These are phyloP conservation scores for Yamadazyma triangularis DNA, from an alignment of 1,139 yeast species.

Conservation along the genomic window DNA sequence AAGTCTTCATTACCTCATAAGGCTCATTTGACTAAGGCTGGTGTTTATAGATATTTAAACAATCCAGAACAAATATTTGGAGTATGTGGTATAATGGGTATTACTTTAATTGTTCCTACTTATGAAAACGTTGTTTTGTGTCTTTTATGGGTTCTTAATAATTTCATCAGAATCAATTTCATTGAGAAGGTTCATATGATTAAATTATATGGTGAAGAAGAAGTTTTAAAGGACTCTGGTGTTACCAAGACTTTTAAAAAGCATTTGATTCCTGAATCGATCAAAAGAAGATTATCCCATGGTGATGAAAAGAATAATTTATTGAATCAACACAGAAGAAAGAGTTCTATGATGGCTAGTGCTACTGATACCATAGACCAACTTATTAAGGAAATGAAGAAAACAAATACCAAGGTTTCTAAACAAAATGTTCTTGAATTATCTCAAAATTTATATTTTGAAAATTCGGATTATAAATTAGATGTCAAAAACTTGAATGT, in stretches of 20 bases:
- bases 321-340: slow-evolving; percentile 17
- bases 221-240: slow-evolving; percentile 56
- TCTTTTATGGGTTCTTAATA: slow-evolving; percentile 63
- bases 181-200: slow-evolving; percentile 81
- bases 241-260: slow-evolving; percentile 63
- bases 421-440: slow-evolving; percentile 38
- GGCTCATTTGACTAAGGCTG: slow-evolving; percentile 67
- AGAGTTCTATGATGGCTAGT: slow-evolving; percentile 16
- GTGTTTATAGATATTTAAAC: slow-evolving; percentile 78
- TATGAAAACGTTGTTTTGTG: slow-evolving; percentile 54
- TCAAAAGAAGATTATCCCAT: slow-evolving; percentile 30
- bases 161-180: slow-evolving; percentile 63
- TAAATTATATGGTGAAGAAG: slow-evolving; percentile 67
- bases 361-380: slow-evolving; percentile 39
- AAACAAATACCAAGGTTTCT: slow-evolving; percentile 27
- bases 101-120: slow-evolving; percentile 60
- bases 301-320: slow-evolving; percentile 12
- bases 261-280: slow-evolving; percentile 40
- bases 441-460: slow-evolving; percentile 38
- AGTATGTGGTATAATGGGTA: slow-evolving; percentile 81
- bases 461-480: slow-evolving; percentile 32
- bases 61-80: slow-evolving; percentile 85
- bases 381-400: slow-evolving; percentile 36
- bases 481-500: slow-evolving; percentile 19
- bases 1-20: slow-evolving; percentile 27